A percentile compares a stretch with the other conserved stretches of the same genome.
Evolutionary conservation across 495 filamentous ascomycete species (phyloP).

Genomic region (Lasiosphaeriaceae sp.): DNA sequence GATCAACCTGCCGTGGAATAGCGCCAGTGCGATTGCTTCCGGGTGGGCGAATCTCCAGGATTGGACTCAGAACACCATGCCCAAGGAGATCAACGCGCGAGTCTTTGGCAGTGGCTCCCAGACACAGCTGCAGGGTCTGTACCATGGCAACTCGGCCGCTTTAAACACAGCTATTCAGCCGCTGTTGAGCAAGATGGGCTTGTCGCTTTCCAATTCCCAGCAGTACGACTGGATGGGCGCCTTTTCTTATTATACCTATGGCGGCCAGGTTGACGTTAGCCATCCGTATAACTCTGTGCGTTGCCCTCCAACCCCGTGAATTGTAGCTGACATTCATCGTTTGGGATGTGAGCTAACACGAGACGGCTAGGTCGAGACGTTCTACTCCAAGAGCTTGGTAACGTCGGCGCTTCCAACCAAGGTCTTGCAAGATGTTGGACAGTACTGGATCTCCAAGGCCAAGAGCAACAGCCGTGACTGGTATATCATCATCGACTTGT

Average conservation of each 20-base stretch:
- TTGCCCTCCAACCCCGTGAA: neutral
- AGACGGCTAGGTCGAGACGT: slow-evolving; percentile 35
- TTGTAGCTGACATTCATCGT: too few relatives aligned
- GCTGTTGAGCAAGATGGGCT: slow-evolving; percentile 32
- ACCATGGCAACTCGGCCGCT: slow-evolving; percentile 31
- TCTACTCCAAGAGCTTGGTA: slow-evolving; percentile 44
- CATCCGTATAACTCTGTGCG: slow-evolving; percentile 40
- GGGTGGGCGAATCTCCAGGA: slow-evolving; percentile 32
- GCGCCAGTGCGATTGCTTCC: slow-evolving; percentile 25
- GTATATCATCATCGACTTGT: slow-evolving; percentile 44
- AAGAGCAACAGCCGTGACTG: slow-evolving; percentile 33
- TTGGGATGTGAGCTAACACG: slow-evolving; percentile 2
- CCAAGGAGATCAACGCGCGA: slow-evolving; percentile 42
- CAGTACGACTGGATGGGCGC: slow-evolving; percentile 40
- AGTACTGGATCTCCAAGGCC: slow-evolving; percentile 40
- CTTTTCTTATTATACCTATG: slow-evolving; percentile 39
- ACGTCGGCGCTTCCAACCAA: slow-evolving; percentile 32
- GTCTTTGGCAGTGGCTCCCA: slow-evolving; percentile 36
- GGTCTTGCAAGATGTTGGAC: slow-evolving; percentile 31
- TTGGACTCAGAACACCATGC: slow-evolving; percentile 34
- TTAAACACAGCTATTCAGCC: slow-evolving; percentile 35
- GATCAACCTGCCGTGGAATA: slow-evolving; percentile 35
- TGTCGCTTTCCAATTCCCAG: slow-evolving; percentile 28
- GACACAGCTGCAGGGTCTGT: slow-evolving; percentile 41
- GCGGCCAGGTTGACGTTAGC: slow-evolving; percentile 35